Base-by-base conservation (phyloP, 495 filamentous ascomycete genomes). In the Annulohypoxylon maeteangense region DNA sequence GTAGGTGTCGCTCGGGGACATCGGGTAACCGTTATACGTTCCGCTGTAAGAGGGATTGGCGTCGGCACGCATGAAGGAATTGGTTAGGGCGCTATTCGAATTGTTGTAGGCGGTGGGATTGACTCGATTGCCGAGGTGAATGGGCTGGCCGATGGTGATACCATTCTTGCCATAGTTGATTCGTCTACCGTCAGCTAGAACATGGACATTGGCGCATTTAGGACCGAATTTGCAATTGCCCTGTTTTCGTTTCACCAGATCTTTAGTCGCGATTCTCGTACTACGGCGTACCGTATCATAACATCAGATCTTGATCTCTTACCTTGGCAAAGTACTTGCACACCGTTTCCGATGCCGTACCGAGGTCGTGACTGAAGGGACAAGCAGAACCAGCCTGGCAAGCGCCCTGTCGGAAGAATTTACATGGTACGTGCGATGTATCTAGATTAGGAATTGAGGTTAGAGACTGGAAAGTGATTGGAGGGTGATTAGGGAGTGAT, bases 251-350 rank as follows among this genome's bases (percentile, higher is more conserved):
- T 71, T 76, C 77, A 69, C 40, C 53, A 53, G 32, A 65, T 62
- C 70, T 40, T 84, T 68, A 84, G 81, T 67, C 74, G 50, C 44
- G 20, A 20, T 55, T 62, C 55, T 69, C 36, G 53, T 56, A 31
- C 40, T 16, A 59, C 61, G 14, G 57, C 1, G 34, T 55, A 7
- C 29, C 29, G 42, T 62, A 8, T 3, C 25, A 47, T 59, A 1
- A 32, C 53, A 64, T 38, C 51, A 4, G 14, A 36, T 56, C 22
- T 63, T 14, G 70, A 40, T 53, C 48, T 68, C 88, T 73, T 85
- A 97, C 95, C 90, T 98, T 99, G 67, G 93, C 89, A 72, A 98
- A 99, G 81, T 98, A 99, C 83, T 98, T 98, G 88, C 95, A 99
- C 47, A 94, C 90, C 67, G 90, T 92, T 65, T 96, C 93, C 29